Base-by-base conservation (phyloP, 495 filamentous ascomycete species). In the Aspergillus cavernicola region DNA sequence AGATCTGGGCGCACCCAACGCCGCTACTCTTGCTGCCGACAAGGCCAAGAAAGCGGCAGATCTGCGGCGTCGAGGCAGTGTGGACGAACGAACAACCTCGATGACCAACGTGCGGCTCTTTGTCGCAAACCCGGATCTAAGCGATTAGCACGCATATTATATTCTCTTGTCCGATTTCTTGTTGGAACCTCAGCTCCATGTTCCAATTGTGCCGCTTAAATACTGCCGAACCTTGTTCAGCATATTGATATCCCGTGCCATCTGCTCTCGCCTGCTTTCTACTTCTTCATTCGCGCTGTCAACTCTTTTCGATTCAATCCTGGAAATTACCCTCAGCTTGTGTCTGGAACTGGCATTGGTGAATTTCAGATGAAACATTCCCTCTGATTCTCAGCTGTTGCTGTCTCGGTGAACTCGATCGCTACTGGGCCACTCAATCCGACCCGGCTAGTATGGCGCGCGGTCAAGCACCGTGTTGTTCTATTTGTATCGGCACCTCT, bases 101-200 rank as follows among this genome's bases (percentile, higher is more conserved):
- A 90, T 96, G 84, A 90, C 88, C 28, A 88, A 85, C 16, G 88
- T 85, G 16, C 81, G 91, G 48, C 72, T 98, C 50, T 97, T 89
- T 59, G 92, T 98, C 62, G 95, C 95, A 16, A 98, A 98, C 68
- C 93, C 93, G 19, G 93, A 98, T 66, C 63, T 79, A 41, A 85
- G 82, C 64, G 84, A 87, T 68, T 86, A 69, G 33, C 23, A 29
- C 71, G 29, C 16, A n/a, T 29, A 15, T 24, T 16, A 23, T 22
- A 33, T 22, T 4, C 32, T 24, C 41, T 9, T 48, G 23, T 32
- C n/a, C n/a, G n/a, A n/a, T n/a, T n/a, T n/a, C n/a, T 16, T 16
- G 6, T 44, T 54, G 13, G 29, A 37, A 22, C 18, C 16, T 24
- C 10, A 6, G 18, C 39, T 15, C 39, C 31, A 29, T 38, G 2